phyloP scores from a whole-genome alignment of 805 yeast species.

The Grigorovia transvaalensis region DNA sequence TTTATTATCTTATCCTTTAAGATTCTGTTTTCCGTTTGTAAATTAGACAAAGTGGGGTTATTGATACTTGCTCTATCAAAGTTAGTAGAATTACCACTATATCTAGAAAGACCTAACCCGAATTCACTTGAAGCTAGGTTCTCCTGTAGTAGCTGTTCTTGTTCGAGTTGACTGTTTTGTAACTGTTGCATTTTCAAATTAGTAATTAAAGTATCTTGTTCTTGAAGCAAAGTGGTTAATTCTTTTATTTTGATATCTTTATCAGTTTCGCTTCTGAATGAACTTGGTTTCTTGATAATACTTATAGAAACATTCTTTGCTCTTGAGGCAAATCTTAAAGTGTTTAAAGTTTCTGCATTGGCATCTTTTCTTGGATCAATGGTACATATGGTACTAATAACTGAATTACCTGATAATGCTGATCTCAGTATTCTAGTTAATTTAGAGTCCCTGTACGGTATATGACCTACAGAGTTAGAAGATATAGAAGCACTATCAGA shows the following conservation, averaged over 20 bases:
- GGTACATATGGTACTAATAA: constrained; percentile 80
- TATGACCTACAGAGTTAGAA: constrained; percentile 36
- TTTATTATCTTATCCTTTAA: constrained; percentile 62
- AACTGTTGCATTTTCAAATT: constrained; percentile 13
- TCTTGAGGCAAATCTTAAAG: constrained; percentile 84
- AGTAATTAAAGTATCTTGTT: constrained; percentile 45
- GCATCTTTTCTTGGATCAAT: constrained; percentile 55
- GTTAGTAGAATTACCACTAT: background rate
- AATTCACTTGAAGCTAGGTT: background rate
- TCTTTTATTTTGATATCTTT: constrained; percentile 45
- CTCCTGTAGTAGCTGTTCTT: background rate
- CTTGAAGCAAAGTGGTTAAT: constrained; percentile 49
- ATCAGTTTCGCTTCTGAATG: constrained; percentile 31
- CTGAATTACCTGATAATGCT: constrained; percentile 76
- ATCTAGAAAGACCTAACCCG: background rate
- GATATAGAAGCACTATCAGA: constrained; percentile 8
- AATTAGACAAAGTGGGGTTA: constrained; percentile 31
- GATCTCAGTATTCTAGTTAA: constrained; percentile 86
- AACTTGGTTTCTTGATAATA: constrained; percentile 40
- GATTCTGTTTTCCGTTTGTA: constrained; percentile 54
- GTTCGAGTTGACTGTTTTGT: background rate
- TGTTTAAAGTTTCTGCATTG: constrained; percentile 72
- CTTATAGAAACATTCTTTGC: constrained; percentile 76
- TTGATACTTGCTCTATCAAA: constrained; percentile 7
- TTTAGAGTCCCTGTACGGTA: constrained; percentile 90